Percentiles rank a stretch among this genome's conserved stretches.
phyloP scores from a whole-genome alignment of 2,329 filamentous ascomycete species.

The Ceratocystis variospora region DNA sequence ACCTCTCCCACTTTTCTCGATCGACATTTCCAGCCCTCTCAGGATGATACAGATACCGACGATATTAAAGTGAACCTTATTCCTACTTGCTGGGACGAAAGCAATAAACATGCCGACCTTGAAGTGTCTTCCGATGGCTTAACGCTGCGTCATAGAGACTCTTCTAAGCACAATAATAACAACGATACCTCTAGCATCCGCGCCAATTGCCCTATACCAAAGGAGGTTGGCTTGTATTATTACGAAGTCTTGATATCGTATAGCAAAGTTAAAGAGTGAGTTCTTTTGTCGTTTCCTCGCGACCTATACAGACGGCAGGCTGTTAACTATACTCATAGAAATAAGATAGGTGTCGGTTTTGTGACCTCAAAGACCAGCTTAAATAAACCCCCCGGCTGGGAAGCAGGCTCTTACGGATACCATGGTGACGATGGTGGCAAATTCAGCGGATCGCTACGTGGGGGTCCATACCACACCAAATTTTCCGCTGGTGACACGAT shows the following conservation, averaged over 20 bases:
- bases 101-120: conserved; percentile 29
- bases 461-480: conserved; percentile 42
- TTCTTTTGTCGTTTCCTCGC: neutral
- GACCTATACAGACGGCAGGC: neutral
- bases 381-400: conserved; percentile 50
- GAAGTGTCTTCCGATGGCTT: conserved; percentile 62
- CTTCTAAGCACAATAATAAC: conserved; percentile 30
- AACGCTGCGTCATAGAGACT: conserved; percentile 49
- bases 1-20: neutral
- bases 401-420: conserved; percentile 54
- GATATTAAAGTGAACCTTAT: conserved; percentile 44
- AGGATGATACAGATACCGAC: conserved; percentile 26
- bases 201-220: conserved; percentile 73
- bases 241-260: conserved; percentile 54
- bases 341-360: conserved; percentile 36
- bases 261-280: conserved; percentile 42
- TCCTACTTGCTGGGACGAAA: conserved; percentile 54
- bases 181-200: conserved; percentile 72
- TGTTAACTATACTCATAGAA: conserved; percentile 21
- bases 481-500: conserved; percentile 46
- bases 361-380: conserved; percentile 22
- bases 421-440: conserved; percentile 54
- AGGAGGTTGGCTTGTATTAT: conserved; percentile 87
- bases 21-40: neutral
- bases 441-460: conserved; percentile 43